These are phyloP conservation scores for Phoma sp. DNA, from an alignment of 2,329 filamentous ascomycete genomes.

Conservation along the genomic window DNA sequence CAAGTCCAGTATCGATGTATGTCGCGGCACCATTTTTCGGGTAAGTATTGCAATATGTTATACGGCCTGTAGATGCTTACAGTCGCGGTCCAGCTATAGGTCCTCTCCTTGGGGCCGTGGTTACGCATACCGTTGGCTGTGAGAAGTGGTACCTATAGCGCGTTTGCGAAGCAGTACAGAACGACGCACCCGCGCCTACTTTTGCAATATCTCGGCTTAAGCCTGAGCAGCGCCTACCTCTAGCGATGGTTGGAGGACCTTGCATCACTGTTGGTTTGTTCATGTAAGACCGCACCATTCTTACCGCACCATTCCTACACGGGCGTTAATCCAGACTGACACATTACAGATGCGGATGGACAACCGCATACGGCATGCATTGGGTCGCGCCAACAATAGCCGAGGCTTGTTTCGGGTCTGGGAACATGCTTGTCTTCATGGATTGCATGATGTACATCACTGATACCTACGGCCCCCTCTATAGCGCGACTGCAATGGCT, in stretches of 20 bases:
- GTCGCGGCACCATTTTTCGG: conserved; percentile 49
- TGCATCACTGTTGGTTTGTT: conserved; percentile 46
- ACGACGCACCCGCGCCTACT: conserved; percentile 2
- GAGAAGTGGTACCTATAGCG: conserved; percentile 9
- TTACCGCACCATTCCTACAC: too few relatives aligned
- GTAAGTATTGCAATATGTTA: neutral
- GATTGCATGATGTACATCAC: conserved; percentile 55
- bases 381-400: conserved; percentile 50
- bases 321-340: neutral
- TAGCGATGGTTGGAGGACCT: conserved; percentile 46
- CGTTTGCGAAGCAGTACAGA: conserved; percentile 1
- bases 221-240: conserved; percentile 45
- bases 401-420: conserved; percentile 36
- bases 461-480: conserved; percentile 65
- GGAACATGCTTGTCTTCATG: conserved; percentile 45
- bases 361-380: conserved; percentile 42
- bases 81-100: conserved; percentile 31
- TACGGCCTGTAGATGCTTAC: neutral
- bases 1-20: conserved; percentile 39
- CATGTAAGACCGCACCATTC: conserved; percentile 36
- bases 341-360: conserved; percentile 42
- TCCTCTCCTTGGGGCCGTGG: conserved; percentile 52
- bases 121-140: conserved; percentile 46
- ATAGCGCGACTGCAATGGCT: conserved; percentile 65
- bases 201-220: conserved; percentile 20